These are phyloP conservation scores for Phaffia australis DNA, from an alignment of 768 basidiomycete species.

Conservation along the genomic window DNA sequence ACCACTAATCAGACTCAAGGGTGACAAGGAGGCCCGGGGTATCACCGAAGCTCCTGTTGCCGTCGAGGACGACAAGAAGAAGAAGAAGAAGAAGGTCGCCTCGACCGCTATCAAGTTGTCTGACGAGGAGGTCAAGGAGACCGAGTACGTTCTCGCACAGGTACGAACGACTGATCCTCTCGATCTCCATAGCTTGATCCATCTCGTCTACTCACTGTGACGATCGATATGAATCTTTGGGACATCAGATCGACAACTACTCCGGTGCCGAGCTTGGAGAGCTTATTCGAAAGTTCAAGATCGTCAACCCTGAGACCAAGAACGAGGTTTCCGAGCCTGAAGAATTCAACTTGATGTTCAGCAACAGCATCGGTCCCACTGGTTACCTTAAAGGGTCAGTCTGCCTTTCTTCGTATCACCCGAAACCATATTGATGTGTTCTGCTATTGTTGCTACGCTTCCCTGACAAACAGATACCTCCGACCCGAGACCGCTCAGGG, in stretches of 20 bases:
- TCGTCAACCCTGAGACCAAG: conserved; percentile 80
- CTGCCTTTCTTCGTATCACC: neutral
- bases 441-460: neutral
- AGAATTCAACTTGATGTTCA: conserved; percentile 98
- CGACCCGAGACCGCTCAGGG: conserved; percentile 98
- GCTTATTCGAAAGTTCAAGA: conserved; percentile 65
- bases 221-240: neutral
- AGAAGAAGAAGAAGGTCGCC: conserved; percentile 56
- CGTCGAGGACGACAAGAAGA: conserved; percentile 55
- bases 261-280: conserved; percentile 78
- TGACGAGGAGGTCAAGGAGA: conserved; percentile 62
- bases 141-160: conserved; percentile 77
- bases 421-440: neutral
- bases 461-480: conserved; percentile 64
- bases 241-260: conserved; percentile 75
- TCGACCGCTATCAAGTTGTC: conserved; percentile 56
- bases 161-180: conserved; percentile 42
- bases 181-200: neutral
- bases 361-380: conserved; percentile 91
- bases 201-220: neutral
- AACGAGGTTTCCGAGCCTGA: conserved; percentile 89
- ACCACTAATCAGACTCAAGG: conserved; percentile 50
- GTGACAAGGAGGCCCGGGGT: conserved; percentile 82
- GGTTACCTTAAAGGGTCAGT: conserved; percentile 87
- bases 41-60: conserved; percentile 40